Percentiles rank a stretch among this genome's conserved stretches.
Evolutionary conservation across 805 yeast species (phyloP).

Genomic region (Kodamaea fukazawae): DNA sequence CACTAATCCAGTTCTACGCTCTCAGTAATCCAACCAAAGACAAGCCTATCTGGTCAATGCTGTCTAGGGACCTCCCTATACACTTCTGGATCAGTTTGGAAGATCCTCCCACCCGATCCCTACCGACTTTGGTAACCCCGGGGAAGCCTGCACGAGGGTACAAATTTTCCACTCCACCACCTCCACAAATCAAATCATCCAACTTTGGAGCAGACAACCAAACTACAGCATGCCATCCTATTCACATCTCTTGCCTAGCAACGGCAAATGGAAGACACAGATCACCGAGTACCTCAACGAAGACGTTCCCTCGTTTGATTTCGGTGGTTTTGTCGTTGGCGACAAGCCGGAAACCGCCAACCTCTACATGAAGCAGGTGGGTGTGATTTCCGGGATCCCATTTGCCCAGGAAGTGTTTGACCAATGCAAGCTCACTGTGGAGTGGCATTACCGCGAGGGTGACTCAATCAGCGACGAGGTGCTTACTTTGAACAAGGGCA

Average conservation of each 20-base stretch:
- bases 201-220: neutral
- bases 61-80: no score
- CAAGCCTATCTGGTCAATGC: no score
- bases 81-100: no score
- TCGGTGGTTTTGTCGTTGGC: conserved; percentile 96
- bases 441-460: conserved; percentile 79
- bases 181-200: neutral
- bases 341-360: conserved; percentile 66
- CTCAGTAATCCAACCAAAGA: no score
- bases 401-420: conserved; percentile 81
- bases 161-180: no score
- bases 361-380: conserved; percentile 75
- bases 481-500: conserved; percentile 50
- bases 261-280: conserved; percentile 79
- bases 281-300: conserved; percentile 76
- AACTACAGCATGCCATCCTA: conserved; percentile 13
- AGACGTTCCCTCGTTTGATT: conserved; percentile 91
- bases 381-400: conserved; percentile 82
- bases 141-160: no score
- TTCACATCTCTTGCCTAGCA: conserved; percentile 64
- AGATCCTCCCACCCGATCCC: no score
- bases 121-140: no score
- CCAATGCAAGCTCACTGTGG: conserved; percentile 68
- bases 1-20: no score
- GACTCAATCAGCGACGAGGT: conserved; percentile 37